Evolutionary conservation across 805 yeast genomes (phyloP), one percentile per base, ranked within the genome.

Genomic region (Barnettozyma sucrosica): DNA sequence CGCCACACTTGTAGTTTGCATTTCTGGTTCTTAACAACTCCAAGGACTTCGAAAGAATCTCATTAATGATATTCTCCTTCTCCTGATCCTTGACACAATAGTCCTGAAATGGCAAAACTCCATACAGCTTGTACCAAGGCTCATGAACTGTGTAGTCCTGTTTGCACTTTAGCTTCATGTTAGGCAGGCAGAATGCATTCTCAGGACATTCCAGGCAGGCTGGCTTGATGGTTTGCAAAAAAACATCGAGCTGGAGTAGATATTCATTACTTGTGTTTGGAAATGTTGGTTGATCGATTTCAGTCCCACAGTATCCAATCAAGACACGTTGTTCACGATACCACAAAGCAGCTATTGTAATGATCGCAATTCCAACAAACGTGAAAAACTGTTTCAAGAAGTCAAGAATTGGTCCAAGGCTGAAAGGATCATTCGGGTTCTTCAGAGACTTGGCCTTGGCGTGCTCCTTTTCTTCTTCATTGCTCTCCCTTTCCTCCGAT

Each of bases 301-400:
- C 85, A 30, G 72, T 66, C 0, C 89, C 89, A 69, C 96, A 89
- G 62, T 79, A 89, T 0, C 96, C 96, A 37, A 79, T 72, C 30
- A 77, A 66, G 13, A 76, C 55, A 36, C 76, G 72, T 59, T 85
- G 83, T 50, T 83, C 82, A 41, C 85, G 68, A 64, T 82, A 83
- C 84, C 87, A 79, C 45, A 75, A 65, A 0, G 70, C 72, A 53
- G 72, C 70, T 6, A 76, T 55, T 1, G 73, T 68, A 9, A 68
- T 53, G 0, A 66, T 33, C 3, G 74, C 61, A 10, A 79, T 37
- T 1, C 66, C 16, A n/a, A 68, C 20, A 62, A 76, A 69, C 10
- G 69, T 43, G 1, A 63, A 8, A 13, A 67, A 14, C 23, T 66
- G 58, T 26, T 54, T 55, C 36, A 62, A 32, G 38, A 58, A 44